Conservation (phyloP, 78 protist genomes). For the Tieghemostelium lacteum region DNA sequence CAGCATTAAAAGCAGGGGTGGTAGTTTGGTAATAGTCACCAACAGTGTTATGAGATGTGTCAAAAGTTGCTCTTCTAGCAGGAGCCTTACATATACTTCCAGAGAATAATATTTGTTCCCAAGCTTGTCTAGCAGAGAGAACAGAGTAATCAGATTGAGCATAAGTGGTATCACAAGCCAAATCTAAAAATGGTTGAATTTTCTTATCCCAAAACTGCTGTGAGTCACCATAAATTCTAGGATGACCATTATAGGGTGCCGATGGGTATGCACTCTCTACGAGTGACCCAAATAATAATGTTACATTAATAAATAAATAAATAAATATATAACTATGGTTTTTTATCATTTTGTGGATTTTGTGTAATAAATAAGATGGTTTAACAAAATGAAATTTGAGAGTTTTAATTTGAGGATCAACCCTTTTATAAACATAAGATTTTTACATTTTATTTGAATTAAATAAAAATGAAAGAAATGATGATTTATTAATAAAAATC, state of each 20-base stretch:
- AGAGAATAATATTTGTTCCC: neutral
- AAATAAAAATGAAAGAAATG: too few species aligned
- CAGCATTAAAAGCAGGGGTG: neutral
- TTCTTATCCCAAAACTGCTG: neutral
- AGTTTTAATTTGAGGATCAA: too few species aligned
- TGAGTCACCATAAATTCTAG: neutral
- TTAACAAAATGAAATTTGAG: too few species aligned
- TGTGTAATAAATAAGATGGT: too few species aligned
- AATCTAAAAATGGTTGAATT: slow-evolving; percentile 3
- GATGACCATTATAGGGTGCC: neutral
- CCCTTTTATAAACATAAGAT: too few species aligned
- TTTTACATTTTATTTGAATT: too few species aligned
- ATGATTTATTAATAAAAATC: too few species aligned
- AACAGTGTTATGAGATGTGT: neutral
- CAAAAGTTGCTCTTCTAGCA: neutral
- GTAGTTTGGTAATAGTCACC: neutral
- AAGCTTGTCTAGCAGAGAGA: neutral
- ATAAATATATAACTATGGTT: too few species aligned
- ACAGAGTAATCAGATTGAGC: neutral
- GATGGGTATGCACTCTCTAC: neutral
- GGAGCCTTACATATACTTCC: neutral
- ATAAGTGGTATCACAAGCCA: slow-evolving; percentile 1
- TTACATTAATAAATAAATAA: too few species aligned
- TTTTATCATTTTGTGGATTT: too few species aligned
- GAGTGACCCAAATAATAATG: too few species aligned